Conservation (phyloP, 768 basidiomycete genomes). For the Favolaschia claudopus region DNA sequence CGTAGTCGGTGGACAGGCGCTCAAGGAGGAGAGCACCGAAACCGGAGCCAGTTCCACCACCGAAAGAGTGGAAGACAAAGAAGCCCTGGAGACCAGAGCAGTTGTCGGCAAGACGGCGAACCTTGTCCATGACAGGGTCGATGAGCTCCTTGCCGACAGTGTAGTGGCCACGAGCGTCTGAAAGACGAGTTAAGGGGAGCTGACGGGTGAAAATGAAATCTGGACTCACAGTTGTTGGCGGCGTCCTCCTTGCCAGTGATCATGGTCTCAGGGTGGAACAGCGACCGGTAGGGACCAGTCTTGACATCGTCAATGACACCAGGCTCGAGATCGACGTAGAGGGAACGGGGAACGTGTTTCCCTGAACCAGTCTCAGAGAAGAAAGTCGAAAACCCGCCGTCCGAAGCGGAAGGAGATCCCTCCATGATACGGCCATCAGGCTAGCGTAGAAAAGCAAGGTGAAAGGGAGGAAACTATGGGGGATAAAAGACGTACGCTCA, state of each 20-base stretch:
- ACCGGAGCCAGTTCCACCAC: constrained; percentile 99
- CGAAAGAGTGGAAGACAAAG: constrained; percentile 99
- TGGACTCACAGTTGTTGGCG: constrained; percentile 93
- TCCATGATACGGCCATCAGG: constrained; percentile 90
- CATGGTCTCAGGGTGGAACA: constrained; percentile 98
- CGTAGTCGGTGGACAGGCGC: constrained; percentile 96
- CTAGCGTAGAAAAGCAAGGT: constrained; percentile 50
- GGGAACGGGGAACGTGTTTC: constrained; percentile 95
- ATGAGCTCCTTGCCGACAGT: constrained; percentile 99
- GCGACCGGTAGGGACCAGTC: constrained; percentile 87
- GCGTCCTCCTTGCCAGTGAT: constrained; percentile 99
- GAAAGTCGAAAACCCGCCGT: constrained; percentile 96
- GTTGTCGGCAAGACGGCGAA: constrained; percentile 96
- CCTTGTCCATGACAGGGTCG: constrained; percentile 95
- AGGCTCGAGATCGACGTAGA: constrained; percentile 96
- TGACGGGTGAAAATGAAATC: constrained; percentile 20
- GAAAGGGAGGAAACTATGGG: constrained; percentile 13
- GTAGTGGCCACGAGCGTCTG: constrained; percentile 98
- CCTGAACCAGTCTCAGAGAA: constrained; percentile 95
- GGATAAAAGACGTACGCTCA: constrained; percentile 70
- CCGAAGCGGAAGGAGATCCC: constrained; percentile 69
- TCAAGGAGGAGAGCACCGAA: constrained; percentile 98
- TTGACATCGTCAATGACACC: constrained; percentile 96
- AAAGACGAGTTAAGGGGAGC: constrained; percentile 23
- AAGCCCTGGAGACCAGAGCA: constrained; percentile 98